A percentile compares a stretch with the other conserved stretches of the same genome.
These are phyloP conservation scores for Globisporangium radiosum DNA, from an alignment of 352 stramenopile genomes.

Conservation along the genomic window DNA sequence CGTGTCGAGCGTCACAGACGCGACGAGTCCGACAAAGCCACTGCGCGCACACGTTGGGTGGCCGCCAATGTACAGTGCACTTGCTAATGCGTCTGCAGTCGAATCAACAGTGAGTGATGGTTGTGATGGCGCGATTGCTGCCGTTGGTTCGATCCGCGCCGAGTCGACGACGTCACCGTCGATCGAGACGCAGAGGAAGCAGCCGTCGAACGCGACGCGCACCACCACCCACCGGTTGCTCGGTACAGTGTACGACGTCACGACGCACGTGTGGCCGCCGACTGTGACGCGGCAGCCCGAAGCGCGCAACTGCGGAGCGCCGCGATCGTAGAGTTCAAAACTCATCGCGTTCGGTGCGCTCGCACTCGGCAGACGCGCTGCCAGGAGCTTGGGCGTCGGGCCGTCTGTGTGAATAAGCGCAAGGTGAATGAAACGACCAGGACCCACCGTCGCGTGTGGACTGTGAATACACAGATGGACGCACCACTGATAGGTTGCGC, in stretches of 20 bases:
- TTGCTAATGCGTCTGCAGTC: conserved; percentile 11
- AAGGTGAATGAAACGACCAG: too few species aligned
- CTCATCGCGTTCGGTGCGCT: conserved; percentile 15
- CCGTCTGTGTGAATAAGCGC: neutral
- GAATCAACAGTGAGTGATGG: conserved; percentile 8
- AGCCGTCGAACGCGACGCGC: conserved; percentile 37
- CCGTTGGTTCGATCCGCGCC: conserved; percentile 15
- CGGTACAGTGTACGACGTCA: conserved; percentile 39
- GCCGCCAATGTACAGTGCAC: conserved; percentile 40
- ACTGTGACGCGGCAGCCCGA: conserved; percentile 43
- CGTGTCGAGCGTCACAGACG: conserved; percentile 17
- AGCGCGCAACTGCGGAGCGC: conserved; percentile 15
- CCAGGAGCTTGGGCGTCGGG: conserved; percentile 33
- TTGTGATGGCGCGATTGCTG: neutral
- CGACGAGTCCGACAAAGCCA: conserved; percentile 51
- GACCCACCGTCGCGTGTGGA: too few species aligned
- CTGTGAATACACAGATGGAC: neutral
- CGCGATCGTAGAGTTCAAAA: conserved; percentile 52
- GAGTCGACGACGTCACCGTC: conserved; percentile 41
- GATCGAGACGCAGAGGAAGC: conserved; percentile 40
- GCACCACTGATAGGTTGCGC: neutral
- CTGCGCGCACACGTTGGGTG: conserved; percentile 37
- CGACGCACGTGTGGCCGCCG: conserved; percentile 36
- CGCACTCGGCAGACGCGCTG: conserved; percentile 20
- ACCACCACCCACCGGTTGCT: conserved; percentile 48